Conservation (phyloP, 352 stramenopile genomes). For the Plasmopara muralis region DNA sequence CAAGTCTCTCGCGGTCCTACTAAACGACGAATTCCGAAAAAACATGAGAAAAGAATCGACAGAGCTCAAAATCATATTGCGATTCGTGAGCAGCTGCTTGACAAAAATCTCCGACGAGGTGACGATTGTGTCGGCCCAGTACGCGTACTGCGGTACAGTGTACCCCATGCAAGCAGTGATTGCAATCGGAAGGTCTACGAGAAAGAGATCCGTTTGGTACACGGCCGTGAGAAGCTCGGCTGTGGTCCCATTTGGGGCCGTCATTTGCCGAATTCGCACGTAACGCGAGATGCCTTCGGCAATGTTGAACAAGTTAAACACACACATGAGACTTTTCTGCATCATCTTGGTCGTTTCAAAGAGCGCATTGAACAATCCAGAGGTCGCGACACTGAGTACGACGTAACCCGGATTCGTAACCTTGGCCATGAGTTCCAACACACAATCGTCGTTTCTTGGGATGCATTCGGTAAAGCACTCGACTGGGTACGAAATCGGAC, state of each 20-base stretch:
- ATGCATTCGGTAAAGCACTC: constrained; percentile 65
- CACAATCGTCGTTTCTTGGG: constrained; percentile 60
- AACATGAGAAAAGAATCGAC: constrained; percentile 29
- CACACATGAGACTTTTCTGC: constrained; percentile 41
- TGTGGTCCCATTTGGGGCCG: constrained; percentile 38
- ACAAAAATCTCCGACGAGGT: constrained; percentile 29
- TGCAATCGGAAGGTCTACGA: constrained; percentile 45
- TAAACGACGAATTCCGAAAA: constrained; percentile 16
- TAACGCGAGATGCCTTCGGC: constrained; percentile 41
- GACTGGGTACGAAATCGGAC: constrained; percentile 65
- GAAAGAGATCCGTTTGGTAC: constrained; percentile 48
- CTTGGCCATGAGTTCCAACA: constrained; percentile 42
- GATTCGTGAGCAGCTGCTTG: constrained; percentile 34
- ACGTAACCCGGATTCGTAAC: constrained; percentile 39
- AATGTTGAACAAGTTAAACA: constrained; percentile 38
- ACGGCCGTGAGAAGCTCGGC: constrained; percentile 39
- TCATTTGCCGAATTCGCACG: constrained; percentile 29
- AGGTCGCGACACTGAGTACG: constrained; percentile 42
- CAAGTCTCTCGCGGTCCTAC: constrained; percentile 19
- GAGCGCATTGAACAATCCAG: constrained; percentile 43
- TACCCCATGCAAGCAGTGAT: constrained; percentile 46
- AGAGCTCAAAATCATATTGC: constrained; percentile 34
- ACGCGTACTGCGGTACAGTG: constrained; percentile 15
- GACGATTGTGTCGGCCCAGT: constrained; percentile 28
- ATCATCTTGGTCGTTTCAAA: constrained; percentile 37